Percentiles rank a stretch among this genome's conserved stretches.
Conservation (phyloP, 2,329 filamentous ascomycete genomes). For the Laburnicola sp. region DNA sequence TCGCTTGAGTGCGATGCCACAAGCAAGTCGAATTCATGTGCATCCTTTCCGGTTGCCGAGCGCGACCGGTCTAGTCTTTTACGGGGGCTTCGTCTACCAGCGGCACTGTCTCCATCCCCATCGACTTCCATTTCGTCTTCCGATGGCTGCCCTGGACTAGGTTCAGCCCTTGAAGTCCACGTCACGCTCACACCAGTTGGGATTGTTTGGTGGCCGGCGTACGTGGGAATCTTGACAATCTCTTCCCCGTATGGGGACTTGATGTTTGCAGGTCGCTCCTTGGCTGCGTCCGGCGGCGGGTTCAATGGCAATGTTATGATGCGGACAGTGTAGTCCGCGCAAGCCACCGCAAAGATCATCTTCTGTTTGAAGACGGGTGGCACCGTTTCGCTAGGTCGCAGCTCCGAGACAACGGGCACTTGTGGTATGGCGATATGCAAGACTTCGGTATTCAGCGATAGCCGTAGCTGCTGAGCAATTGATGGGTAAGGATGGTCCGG, state of each 20-base stretch:
- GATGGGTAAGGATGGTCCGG: conserved; percentile 57
- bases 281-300: conserved; percentile 52
- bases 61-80: conserved; percentile 27
- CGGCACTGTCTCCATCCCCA: conserved; percentile 25
- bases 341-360: conserved; percentile 59
- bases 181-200: conserved; percentile 57
- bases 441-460: conserved; percentile 58
- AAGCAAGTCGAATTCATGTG: conserved; percentile 45
- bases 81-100: conserved; percentile 20
- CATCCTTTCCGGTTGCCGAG: conserved; percentile 28
- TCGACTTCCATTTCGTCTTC: conserved; percentile 45
- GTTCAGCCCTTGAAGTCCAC: conserved; percentile 48
- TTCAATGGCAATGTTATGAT: conserved; percentile 59
- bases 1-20: conserved; percentile 49
- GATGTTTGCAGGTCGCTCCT: conserved; percentile 25
- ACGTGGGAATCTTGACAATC: conserved; percentile 51
- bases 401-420: conserved; percentile 36
- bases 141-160: conserved; percentile 17
- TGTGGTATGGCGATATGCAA: conserved; percentile 57
- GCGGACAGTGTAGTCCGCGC: conserved; percentile 60
- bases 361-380: conserved; percentile 54
- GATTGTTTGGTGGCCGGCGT: conserved; percentile 55
- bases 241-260: conserved; percentile 49
- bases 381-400: conserved; percentile 41
- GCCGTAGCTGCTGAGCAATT: conserved; percentile 58